phyloP scores from a whole-genome alignment of 2,329 filamentous ascomycete species.

The Colletotrichum siamense region DNA sequence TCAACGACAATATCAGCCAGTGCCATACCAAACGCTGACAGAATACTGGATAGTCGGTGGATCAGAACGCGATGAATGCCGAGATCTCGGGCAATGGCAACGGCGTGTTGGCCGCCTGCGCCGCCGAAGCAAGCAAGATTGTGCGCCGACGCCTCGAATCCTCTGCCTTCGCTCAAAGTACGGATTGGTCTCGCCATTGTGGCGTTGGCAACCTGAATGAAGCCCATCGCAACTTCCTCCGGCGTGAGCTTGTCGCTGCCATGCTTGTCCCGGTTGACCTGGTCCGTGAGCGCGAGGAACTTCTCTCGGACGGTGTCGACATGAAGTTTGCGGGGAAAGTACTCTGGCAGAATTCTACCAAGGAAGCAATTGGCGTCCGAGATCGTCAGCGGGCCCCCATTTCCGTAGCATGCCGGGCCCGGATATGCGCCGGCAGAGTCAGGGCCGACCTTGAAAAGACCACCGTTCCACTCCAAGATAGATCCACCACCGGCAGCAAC shows the following conservation, averaged over 20 bases:
- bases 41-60: slow-evolving; percentile 48
- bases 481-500: slow-evolving; percentile 78
- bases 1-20: slow-evolving; percentile 51
- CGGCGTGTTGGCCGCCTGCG: slow-evolving; percentile 48
- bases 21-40: slow-evolving; percentile 52
- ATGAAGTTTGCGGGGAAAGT: slow-evolving; percentile 61
- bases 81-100: slow-evolving; percentile 44
- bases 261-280: slow-evolving; percentile 42
- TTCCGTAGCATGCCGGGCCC: slow-evolving; percentile 75
- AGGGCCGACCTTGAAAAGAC: slow-evolving; percentile 75
- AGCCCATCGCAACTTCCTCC: slow-evolving; percentile 41
- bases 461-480: slow-evolving; percentile 72
- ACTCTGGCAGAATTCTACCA: slow-evolving; percentile 64
- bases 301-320: slow-evolving; percentile 35
- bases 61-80: slow-evolving; percentile 49
- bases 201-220: slow-evolving; percentile 41
- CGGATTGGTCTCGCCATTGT: slow-evolving; percentile 41
- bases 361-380: slow-evolving; percentile 76
- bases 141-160: slow-evolving; percentile 38
- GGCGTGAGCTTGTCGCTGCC: slow-evolving; percentile 32
- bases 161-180: slow-evolving; percentile 40
- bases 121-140: slow-evolving; percentile 40
- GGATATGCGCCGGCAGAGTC: slow-evolving; percentile 75
- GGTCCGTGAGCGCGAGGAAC: slow-evolving; percentile 44
- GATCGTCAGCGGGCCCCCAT: slow-evolving; percentile 73